Evolutionary conservation across 352 stramenopile genomes (phyloP).

Genomic region (Pythium rishiriense): DNA sequence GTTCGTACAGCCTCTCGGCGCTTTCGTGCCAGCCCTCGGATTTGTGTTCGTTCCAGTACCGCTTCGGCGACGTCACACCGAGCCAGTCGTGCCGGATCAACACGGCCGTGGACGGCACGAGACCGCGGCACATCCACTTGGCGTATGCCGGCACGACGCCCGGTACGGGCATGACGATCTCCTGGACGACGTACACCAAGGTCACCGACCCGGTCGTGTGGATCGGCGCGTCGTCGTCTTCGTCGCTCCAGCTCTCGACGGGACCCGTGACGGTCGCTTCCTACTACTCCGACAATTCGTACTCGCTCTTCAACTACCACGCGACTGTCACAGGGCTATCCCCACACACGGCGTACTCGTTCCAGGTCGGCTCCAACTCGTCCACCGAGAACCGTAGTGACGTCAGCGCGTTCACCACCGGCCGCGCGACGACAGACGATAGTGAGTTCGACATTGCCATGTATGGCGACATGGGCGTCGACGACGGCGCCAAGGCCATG

Average conservation of each 20-base stretch:
- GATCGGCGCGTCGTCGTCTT: constrained; percentile 26
- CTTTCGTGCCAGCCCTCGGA: constrained; percentile 16
- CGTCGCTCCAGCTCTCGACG: constrained; percentile 21
- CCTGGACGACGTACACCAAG: constrained; percentile 40
- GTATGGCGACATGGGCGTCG: constrained; percentile 58
- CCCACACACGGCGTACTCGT: constrained; percentile 42
- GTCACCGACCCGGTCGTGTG: constrained; percentile 41
- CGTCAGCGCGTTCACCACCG: constrained; percentile 46
- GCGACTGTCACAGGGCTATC: constrained; percentile 36
- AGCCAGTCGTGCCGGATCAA: constrained; percentile 27
- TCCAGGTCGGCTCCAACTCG: constrained; percentile 29
- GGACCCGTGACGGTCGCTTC: constrained; percentile 24
- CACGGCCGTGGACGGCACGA: not conserved
- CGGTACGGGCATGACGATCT: constrained; percentile 43
- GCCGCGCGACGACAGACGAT: constrained; percentile 26
- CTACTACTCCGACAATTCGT: constrained; percentile 47
- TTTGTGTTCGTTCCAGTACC: constrained; percentile 14
- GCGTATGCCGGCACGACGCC: constrained; percentile 42
- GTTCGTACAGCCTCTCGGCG: constrained; percentile 10
- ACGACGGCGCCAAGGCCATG: constrained; percentile 37
- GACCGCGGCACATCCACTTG: constrained; percentile 51
- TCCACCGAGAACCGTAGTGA: not conserved
- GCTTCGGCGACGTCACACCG: constrained; percentile 26
- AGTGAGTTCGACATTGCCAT: constrained; percentile 48
- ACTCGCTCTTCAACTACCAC: constrained; percentile 50